Conservation (phyloP, 495 filamentous ascomycete genomes). For the Penicillium maclennaniae region DNA sequence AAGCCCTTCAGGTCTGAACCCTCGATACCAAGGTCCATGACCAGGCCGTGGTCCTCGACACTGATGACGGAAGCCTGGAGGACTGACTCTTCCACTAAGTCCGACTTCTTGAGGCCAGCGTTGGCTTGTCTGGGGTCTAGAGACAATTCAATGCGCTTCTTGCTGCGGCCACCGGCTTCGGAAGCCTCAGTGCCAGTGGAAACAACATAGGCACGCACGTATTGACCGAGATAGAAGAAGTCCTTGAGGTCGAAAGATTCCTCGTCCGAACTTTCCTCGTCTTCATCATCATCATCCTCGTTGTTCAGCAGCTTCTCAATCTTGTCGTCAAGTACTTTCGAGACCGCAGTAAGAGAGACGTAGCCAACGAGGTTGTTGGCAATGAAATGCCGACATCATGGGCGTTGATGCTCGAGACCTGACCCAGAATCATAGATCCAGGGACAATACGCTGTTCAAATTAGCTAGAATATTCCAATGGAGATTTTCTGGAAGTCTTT, state of each 20-base stretch:
- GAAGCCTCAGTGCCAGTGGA: slow-evolving; percentile 56
- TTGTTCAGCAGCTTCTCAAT: slow-evolving; percentile 61
- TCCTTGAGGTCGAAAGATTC: slow-evolving; percentile 62
- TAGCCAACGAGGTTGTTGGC: slow-evolving; percentile 88
- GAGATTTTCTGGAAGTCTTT: neutral
- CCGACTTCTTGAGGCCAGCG: slow-evolving; percentile 61
- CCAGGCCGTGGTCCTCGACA: slow-evolving; percentile 89
- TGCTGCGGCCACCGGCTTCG: slow-evolving; percentile 62
- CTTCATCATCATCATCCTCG: slow-evolving; percentile 50
- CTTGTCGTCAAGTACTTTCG: slow-evolving; percentile 62
- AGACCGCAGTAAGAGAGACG: slow-evolving; percentile 86
- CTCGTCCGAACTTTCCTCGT: slow-evolving; percentile 52
- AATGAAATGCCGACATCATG: slow-evolving; percentile 75
- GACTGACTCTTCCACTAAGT: slow-evolving; percentile 65
- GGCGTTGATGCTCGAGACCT: slow-evolving; percentile 74
- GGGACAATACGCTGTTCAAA: slow-evolving; percentile 65
- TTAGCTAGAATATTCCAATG: slow-evolving; percentile 28
- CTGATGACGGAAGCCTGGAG: slow-evolving; percentile 85
- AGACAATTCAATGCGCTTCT: slow-evolving; percentile 78
- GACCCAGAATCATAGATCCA: slow-evolving; percentile 82
- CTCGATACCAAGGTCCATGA: slow-evolving; percentile 85
- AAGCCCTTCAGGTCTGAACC: slow-evolving; percentile 70
- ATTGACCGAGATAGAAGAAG: slow-evolving; percentile 82
- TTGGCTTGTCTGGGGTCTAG: slow-evolving; percentile 75
- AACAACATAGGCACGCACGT: slow-evolving; percentile 77